Percentiles rank a stretch among this genome's conserved stretches.
phyloP scores from a whole-genome alignment of 768 basidiomycete genomes.

The Lactarius tabidus region DNA sequence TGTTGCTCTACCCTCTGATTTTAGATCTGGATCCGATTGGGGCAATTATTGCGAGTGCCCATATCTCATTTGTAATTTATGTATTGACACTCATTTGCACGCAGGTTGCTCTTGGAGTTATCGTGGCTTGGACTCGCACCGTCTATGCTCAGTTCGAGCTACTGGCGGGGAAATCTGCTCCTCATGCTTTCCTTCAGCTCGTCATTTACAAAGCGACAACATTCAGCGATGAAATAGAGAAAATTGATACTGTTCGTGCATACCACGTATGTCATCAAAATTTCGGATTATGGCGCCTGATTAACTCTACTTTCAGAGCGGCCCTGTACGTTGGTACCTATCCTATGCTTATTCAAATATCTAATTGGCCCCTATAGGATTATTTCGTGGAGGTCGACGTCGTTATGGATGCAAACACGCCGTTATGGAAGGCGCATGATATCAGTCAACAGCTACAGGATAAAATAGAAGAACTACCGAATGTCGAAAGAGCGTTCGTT shows the following conservation, averaged over 20 bases:
- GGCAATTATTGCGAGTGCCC: slow-evolving; percentile 59
- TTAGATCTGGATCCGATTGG: slow-evolving; percentile 77
- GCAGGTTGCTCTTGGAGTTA: slow-evolving; percentile 74
- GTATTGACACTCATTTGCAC: slow-evolving; percentile 12
- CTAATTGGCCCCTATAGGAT: slow-evolving; percentile 42
- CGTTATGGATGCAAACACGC: slow-evolving; percentile 85
- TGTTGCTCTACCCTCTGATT: background rate
- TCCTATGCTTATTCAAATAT: background rate
- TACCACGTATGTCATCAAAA: slow-evolving; percentile 63
- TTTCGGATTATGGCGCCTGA: background rate
- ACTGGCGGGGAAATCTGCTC: slow-evolving; percentile 89
- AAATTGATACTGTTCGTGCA: slow-evolving; percentile 88
- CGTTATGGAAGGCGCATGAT: slow-evolving; percentile 86
- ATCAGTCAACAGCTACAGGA: slow-evolving; percentile 81
- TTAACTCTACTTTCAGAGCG: slow-evolving; percentile 45
- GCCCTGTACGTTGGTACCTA: slow-evolving; percentile 48
- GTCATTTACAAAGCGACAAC: slow-evolving; percentile 90
- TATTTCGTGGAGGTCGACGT: slow-evolving; percentile 96
- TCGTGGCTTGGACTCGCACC: slow-evolving; percentile 71
- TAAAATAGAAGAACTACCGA: slow-evolving; percentile 83
- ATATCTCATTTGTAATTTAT: background rate
- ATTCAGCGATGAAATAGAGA: slow-evolving; percentile 80
- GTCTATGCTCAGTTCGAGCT: slow-evolving; percentile 78
- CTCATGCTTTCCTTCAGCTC: slow-evolving; percentile 85
- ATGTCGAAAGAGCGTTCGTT: slow-evolving; percentile 90